Evolutionary conservation across 495 filamentous ascomycete species (phyloP), one percentile per base, ranked within the genome.

Genomic region (Xylaria curta): DNA sequence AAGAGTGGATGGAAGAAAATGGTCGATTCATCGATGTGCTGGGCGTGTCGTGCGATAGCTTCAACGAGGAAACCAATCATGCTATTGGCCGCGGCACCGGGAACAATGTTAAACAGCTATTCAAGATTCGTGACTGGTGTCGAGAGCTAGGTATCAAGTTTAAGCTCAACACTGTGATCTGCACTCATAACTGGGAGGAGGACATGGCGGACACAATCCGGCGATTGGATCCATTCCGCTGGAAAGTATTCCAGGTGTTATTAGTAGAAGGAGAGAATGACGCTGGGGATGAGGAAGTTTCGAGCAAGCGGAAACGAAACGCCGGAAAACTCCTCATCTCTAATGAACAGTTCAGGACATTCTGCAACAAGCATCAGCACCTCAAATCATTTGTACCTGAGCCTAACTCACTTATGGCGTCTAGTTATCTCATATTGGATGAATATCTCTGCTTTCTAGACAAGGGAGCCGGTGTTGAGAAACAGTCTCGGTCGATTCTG

Each of bases 81-180:
- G 76, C 69, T 17, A 89, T 90, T 28, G 87, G 87, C 24, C 79
- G 87, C 42, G 86, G 84, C 3, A 80, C 74, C 2, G 85, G 83
- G 13, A 72, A 81, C 36, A 85, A 89, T 56, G 81, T 88, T 12
- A 33, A 69, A 40, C 80, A 82, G 31, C 74, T 90, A 21, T 81
- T 78, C 49, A 46, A 75, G 10, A 81, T 89, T 60, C 75, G 81
- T 5, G 74, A 73, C 12, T 83, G 84, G 78, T 90, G 88, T 72
- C 73, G 73, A 4, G 62, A 85, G 68, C 80, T 82, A 17, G 81
- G 82, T 1, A 82, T 89, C 75, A 85, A 83, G 76, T 88, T 90
- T 78, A 89, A 90, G 80, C 73, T 90, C 68, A 90, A 89, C 74
- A 90, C 88, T 6, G 87, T 89, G 1, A 81, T 90, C 21, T 83